These are phyloP conservation scores for Globisporangium perplexum DNA, from an alignment of 352 stramenopile species.

Conservation along the genomic window DNA sequence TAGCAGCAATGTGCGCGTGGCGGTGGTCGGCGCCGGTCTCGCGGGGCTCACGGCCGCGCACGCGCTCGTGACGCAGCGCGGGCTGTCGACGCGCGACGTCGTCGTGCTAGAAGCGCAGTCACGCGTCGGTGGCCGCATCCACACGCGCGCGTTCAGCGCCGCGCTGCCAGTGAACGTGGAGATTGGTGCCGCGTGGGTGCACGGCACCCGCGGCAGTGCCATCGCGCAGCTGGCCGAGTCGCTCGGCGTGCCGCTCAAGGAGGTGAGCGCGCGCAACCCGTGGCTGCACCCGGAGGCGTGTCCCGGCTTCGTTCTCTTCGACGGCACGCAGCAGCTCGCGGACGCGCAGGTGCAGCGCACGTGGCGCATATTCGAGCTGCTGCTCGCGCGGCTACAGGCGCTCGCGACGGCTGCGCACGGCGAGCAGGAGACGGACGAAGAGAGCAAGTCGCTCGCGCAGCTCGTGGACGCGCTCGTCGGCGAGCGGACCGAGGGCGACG, in stretches of 20 bases:
- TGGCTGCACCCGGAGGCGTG: slow-evolving; percentile 49
- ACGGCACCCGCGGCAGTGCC: slow-evolving; percentile 38
- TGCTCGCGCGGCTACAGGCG: slow-evolving; percentile 38
- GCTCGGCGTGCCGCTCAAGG: slow-evolving; percentile 38
- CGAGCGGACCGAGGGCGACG: slow-evolving; percentile 2
- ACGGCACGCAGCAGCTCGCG: slow-evolving; percentile 19
- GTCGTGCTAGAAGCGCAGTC: slow-evolving; percentile 42
- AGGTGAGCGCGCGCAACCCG: slow-evolving; percentile 47
- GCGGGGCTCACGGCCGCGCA: slow-evolving; percentile 41
- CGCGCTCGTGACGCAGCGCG: slow-evolving; percentile 24
- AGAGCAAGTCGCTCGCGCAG: slow-evolving; percentile 21
- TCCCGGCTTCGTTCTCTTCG: slow-evolving; percentile 39
- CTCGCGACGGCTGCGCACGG: slow-evolving; percentile 9
- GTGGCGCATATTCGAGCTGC: slow-evolving; percentile 35
- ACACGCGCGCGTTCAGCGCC: slow-evolving; percentile 42
- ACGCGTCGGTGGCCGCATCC: slow-evolving; percentile 44
- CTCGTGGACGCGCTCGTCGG: slow-evolving; percentile 31
- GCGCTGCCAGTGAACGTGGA: slow-evolving; percentile 40
- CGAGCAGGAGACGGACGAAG: slow-evolving; percentile 9
- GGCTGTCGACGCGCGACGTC: slow-evolving; percentile 25
- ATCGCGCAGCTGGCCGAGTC: slow-evolving; percentile 31
- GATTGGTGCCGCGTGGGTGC: slow-evolving; percentile 53
- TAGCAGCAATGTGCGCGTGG: slow-evolving; percentile 20
- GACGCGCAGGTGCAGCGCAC: slow-evolving; percentile 27
- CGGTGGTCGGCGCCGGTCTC: slow-evolving; percentile 39